Evolutionary conservation across 257 asterid species (phyloP).

Genomic region (Voacanga thouarsii): DNA sequence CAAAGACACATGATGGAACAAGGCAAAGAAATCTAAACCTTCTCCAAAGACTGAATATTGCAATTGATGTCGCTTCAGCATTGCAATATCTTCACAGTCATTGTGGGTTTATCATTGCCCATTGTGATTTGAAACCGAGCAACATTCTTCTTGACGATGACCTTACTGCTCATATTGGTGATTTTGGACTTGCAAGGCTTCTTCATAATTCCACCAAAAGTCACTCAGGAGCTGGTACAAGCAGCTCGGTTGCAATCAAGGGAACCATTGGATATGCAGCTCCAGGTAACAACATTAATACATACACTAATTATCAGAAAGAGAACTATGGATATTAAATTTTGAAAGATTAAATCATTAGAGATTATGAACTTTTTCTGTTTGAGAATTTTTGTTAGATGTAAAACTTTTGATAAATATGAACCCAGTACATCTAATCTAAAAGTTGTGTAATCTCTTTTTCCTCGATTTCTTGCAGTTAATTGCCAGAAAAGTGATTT

Average conservation of each 20-base stretch:
- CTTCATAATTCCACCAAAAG: too few species aligned
- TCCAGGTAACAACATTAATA: constrained; percentile 11
- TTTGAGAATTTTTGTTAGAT: too few species aligned
- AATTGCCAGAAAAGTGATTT: too few species aligned
- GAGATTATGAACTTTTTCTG: background rate
- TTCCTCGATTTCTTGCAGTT: too few species aligned
- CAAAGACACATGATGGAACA: too few species aligned
- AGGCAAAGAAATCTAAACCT: background rate
- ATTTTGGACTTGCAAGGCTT: too few species aligned
- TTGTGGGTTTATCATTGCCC: constrained; percentile 19
- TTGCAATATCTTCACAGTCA: constrained; percentile 24
- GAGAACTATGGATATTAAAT: too few species aligned
- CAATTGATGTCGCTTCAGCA: background rate
- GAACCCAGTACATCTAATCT: too few species aligned
- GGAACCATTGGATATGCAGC: constrained; percentile 35
- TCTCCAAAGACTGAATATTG: constrained; percentile 1
- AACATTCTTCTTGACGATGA: constrained; percentile 30
- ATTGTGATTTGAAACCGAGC: constrained; percentile 36
- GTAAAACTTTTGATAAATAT: too few species aligned
- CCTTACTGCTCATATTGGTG: constrained; percentile 6
- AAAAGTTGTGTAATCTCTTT: too few species aligned
- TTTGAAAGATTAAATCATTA: too few species aligned
- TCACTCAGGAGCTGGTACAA: background rate
- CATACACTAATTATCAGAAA: too few species aligned
- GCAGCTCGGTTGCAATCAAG: constrained; percentile 21